These are phyloP conservation scores for Prunus yedoensis DNA, from an alignment of 331 rosid species.

Conservation along the genomic window DNA sequence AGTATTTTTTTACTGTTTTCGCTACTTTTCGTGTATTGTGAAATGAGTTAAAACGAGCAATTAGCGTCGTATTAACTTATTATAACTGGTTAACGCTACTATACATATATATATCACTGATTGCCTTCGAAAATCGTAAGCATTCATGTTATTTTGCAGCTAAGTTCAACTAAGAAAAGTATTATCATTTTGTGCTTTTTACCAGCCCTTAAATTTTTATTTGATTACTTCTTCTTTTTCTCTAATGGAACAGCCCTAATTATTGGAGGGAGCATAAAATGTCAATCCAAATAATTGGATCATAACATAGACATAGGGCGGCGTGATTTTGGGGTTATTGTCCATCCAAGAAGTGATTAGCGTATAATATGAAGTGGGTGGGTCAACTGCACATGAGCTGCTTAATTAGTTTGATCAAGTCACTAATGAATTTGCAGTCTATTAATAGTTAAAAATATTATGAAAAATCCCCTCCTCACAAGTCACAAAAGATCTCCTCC, in stretches of 20 bases:
- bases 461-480: slow-evolving; percentile 23
- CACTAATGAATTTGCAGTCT: not conserved
- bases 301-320: slow-evolving; percentile 27
- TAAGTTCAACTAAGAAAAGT: not conserved
- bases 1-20: no score
- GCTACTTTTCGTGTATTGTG: no score
- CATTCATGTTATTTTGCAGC: not conserved
- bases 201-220: slow-evolving; percentile 18
- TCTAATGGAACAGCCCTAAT: slow-evolving; percentile 19
- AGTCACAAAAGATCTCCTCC: slow-evolving; percentile 30
- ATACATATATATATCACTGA: no score
- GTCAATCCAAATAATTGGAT: slow-evolving; percentile 36
- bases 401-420: slow-evolving; percentile 24
- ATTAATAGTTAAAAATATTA: not conserved
- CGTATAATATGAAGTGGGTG: slow-evolving; percentile 38
- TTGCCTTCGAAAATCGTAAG: no score
- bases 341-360: slow-evolving; percentile 36
- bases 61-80: no score
- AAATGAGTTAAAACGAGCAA: no score
- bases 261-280: slow-evolving; percentile 39
- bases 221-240: not conserved
- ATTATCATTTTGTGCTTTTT: slow-evolving; percentile 9
- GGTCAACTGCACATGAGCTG: slow-evolving; percentile 60
- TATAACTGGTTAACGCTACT: no score
- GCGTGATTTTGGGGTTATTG: slow-evolving; percentile 52